Evolutionary conservation across 768 basidiomycete genomes (phyloP), one percentile per base, ranked within the genome.

Genomic region (Mycena galopus): DNA sequence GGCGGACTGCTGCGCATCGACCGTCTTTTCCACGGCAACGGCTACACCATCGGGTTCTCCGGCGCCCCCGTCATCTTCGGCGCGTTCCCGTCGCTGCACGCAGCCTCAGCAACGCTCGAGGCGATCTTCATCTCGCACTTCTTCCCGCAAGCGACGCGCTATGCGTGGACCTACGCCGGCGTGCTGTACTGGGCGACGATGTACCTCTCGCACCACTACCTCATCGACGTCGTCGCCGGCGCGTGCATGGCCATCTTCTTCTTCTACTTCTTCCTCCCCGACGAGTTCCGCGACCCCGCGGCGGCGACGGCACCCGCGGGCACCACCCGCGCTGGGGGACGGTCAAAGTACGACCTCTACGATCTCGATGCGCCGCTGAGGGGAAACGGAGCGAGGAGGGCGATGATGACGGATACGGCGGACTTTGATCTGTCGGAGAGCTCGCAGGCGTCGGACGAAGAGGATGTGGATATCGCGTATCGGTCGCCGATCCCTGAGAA

Each of bases 171-270:
- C 1, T 99, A 99, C 82, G 92, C 91, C 3, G 91, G 89, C 8
- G 84, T 95, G 21, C 89, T 99, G 5, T 99, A 97, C 81, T 99
- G 98, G 98, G 92, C 95, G 12, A 98, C 97, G 27, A 99, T 99
- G 97, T 98, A 97, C 85, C 93, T 97, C 77, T 95, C 95, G 4
- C 96, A 98, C 82, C 97, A 99, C 84, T 99, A 99, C 86, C 93
- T 99, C 79, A 96, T 99, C 83, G 98, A 99, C 79, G 95, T 98
- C 79, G 95, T 96, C 59, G 94, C 92, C 12, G 98, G 98, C 17
- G 95, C 94, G 0, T 97, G 96, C 79, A 89, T 99, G 73, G 93
- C 97, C 57, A 92, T 93, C 42, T 88, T 89, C 23, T 92, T 90
- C 78, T 99, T 98, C 87, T 98, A 96, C 85, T 78, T 94, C 74